A percentile compares a stretch with the other conserved stretches of the same genome.
These are phyloP conservation scores for Polyporus tsugae DNA, from an alignment of 1,284 basidiomycete species.

Conservation along the genomic window DNA sequence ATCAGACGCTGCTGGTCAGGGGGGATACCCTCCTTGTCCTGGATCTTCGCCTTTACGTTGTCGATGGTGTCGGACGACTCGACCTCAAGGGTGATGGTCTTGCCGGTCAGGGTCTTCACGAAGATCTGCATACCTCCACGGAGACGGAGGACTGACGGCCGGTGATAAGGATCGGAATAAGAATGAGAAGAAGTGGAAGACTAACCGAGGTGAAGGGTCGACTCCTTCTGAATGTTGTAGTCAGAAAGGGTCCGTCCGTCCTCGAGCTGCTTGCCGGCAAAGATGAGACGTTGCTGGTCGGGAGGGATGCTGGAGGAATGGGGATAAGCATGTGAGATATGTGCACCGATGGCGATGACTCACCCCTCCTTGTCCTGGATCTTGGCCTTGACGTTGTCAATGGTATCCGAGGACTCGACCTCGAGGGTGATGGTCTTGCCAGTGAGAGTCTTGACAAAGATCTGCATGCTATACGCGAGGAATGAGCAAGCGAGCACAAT, in stretches of 20 bases:
- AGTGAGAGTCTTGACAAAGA: conserved; percentile 43
- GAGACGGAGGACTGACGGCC: conserved; percentile 55
- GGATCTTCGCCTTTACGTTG: conserved; percentile 81
- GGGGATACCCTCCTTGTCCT: conserved; percentile 80
- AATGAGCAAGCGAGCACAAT: not conserved
- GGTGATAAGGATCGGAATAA: not conserved
- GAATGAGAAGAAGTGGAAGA: not conserved
- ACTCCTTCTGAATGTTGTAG: conserved; percentile 43
- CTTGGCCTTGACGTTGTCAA: conserved; percentile 41
- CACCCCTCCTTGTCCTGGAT: conserved; percentile 42
- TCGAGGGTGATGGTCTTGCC: conserved; percentile 42
- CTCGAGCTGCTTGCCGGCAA: conserved; percentile 42
- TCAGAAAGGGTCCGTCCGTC: conserved; percentile 39
- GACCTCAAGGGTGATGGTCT: conserved; percentile 89
- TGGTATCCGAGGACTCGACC: conserved; percentile 40
- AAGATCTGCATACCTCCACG: conserved; percentile 88
- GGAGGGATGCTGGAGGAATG: conserved; percentile 31
- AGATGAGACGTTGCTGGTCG: conserved; percentile 41
- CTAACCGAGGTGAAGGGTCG: conserved; percentile 39
- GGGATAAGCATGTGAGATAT: not conserved
- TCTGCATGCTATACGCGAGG: conserved; percentile 36
- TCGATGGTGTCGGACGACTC: conserved; percentile 88
- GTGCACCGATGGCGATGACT: not conserved
- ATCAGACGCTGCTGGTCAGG: conserved; percentile 84
- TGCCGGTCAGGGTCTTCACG: conserved; percentile 85